phyloP scores from a whole-genome alignment of 768 basidiomycete species.

The Leccinum subtestaceum region DNA sequence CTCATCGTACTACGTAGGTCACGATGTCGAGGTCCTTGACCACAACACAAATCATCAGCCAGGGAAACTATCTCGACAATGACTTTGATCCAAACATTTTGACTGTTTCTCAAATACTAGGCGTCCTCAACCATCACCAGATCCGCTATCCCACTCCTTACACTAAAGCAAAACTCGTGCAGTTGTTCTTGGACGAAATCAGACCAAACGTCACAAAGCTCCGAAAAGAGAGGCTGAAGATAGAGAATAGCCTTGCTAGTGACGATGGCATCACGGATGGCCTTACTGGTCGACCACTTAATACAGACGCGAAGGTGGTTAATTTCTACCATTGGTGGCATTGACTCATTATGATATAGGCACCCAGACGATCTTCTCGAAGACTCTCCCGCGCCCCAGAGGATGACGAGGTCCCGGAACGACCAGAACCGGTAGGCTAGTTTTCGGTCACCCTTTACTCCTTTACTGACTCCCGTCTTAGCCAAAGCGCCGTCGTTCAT shows the following conservation, averaged over 20 bases:
- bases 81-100: slow-evolving; percentile 72
- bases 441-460: background rate
- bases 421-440: slow-evolving; percentile 55
- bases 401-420: slow-evolving; percentile 41
- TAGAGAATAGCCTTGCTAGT: slow-evolving; percentile 68
- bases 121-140: slow-evolving; percentile 74
- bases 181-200: slow-evolving; percentile 76
- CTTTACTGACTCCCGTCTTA: slow-evolving; percentile 29
- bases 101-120: slow-evolving; percentile 79
- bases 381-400: slow-evolving; percentile 58
- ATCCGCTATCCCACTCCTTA: slow-evolving; percentile 71
- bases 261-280: slow-evolving; percentile 84
- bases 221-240: slow-evolving; percentile 62
- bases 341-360: slow-evolving; percentile 11
- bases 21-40: slow-evolving; percentile 70
- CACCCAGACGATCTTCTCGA: slow-evolving; percentile 56
- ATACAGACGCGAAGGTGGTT: slow-evolving; percentile 45
- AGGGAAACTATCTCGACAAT: slow-evolving; percentile 76
- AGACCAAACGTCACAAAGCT: slow-evolving; percentile 55
- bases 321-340: slow-evolving; percentile 4
- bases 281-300: slow-evolving; percentile 69
- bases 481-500: slow-evolving; percentile 80
- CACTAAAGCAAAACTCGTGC: slow-evolving; percentile 73
- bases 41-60: slow-evolving; percentile 69
- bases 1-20: slow-evolving; percentile 11